Base-by-base conservation (phyloP, 768 basidiomycete species). In the Boletus reticuloceps region DNA sequence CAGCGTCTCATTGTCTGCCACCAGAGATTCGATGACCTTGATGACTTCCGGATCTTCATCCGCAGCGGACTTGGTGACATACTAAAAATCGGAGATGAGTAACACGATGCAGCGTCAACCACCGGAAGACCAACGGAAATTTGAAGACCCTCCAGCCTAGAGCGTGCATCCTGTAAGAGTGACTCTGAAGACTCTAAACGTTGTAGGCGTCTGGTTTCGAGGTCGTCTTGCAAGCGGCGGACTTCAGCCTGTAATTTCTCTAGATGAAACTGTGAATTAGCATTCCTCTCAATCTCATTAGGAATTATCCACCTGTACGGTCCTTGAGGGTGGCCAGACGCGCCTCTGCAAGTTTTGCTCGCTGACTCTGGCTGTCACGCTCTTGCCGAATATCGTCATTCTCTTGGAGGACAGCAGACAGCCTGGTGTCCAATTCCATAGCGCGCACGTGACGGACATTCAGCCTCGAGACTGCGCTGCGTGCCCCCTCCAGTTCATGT, bases 341-440 rank as follows among this genome's bases (percentile, higher is more conserved):
- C 8, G 78, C 74, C 61, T 94, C 93, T 10, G 90, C 87, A 34
- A 83, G 64, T 40, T 82, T 77, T 3, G 88, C 85, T 41, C 85
- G 76, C 55, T 87, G 83, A 11, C 79, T 72, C 59, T 91, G 89
- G 49, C 78, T 78, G 52, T 91, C 86, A 25, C 87, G 77, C 66
- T 95, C 93, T 69, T 94, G 91, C 56, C 82, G 86, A 71, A 89
- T 79, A 67, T 95, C 93, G 39, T 94, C 91, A 61, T 82, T 82
- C 69, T 93, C 89, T 64, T 86, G 85, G 50, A 85, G 74, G n/a
- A 82, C 81, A 13, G 77, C 70, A 13, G 80, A 79, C 31, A 94
- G 69, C 12, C 82, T 82, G 10, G 81, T 76, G 61, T 94, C 87
- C 77, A 85, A 82, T 14, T 88, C 88, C 16, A 84, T 76, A 16